Base-by-base conservation (phyloP, 805 yeast species). In the Candida insectorum region DNA sequence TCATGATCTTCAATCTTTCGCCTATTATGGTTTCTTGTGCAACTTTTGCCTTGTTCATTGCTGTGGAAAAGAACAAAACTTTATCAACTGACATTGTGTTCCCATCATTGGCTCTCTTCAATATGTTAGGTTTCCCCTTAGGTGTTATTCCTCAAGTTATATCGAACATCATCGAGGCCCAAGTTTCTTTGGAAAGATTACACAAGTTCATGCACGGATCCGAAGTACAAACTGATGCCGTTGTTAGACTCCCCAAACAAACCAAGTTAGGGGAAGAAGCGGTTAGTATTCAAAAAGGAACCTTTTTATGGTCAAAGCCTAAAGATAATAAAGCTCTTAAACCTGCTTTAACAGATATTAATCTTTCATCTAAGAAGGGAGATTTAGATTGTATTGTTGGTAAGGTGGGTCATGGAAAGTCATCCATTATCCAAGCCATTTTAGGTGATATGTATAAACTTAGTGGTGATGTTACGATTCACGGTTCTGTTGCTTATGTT, bases 111-210 rank as follows among this genome's bases (percentile, higher is more conserved):
- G 73, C 96, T 6, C 69, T 89, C 33, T 93, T 91, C 70, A 93
- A 91, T 57, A 66, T 93, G 53, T 72, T 93, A 39, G 73, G 84
- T 0, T 93, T 93, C 77, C 98, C 99, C 28, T 71, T 93, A 43
- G 89, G 94, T 8, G 86, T 87, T 24, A 73, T 93, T 43, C 99
- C 99, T 26, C 85, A 79, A 77, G 89, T 91, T 11, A 78, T 93
- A 41, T 81, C 95, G 12, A 71, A 85, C 28, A 62, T 87, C 31
- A 81, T 94, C 41, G 98, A 93, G 58, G 87, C 97, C 2, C 84
- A 86, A 59, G 91, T 85, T 30, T 87, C 95, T 4, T 55, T 84
- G 21, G 65, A 69, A 24, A 79, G 99, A 71, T 72, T 93, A 46
- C 73, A 79, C 3, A 70, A 73, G 23, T 93, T 85, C 59, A 69